Percentiles rank a stretch among this genome's conserved stretches.
Conservation (phyloP, 371 early-diverging fungal species). For the Chytridiales sp. region DNA sequence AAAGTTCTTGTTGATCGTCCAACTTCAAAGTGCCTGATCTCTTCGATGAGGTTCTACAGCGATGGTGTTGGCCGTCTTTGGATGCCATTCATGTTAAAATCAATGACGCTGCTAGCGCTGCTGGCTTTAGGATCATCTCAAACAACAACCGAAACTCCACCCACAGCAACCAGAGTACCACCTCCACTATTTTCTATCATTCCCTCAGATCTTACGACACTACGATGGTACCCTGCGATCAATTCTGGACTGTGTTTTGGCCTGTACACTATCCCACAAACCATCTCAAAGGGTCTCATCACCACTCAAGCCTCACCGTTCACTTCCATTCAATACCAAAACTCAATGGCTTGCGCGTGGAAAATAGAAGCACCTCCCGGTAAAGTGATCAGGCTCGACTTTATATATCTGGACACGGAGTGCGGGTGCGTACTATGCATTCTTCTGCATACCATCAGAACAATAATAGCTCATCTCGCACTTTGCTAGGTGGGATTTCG, state of each 20-base stretch:
- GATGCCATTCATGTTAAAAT: no score
- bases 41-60: no score
- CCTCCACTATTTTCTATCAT: neutral
- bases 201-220: neutral
- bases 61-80: no score
- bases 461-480: neutral
- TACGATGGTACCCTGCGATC: slow-evolving; percentile 9
- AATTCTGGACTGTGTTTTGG: slow-evolving; percentile 9
- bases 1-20: no score
- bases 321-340: neutral
- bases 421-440: slow-evolving; percentile 25
- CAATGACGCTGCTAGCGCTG: no score
- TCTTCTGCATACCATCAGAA: no score
- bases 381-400: slow-evolving; percentile 14
- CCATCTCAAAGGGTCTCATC: slow-evolving; percentile 2
- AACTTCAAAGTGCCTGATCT: no score
- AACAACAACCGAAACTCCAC: no score
- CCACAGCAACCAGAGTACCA: no score
- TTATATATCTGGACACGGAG: slow-evolving; percentile 19
- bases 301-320: neutral
- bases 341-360: slow-evolving; percentile 12
- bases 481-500: slow-evolving; percentile 19
- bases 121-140: no score
- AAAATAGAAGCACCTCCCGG: slow-evolving; percentile 1
- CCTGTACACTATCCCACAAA: neutral